These are phyloP conservation scores for Metschnikowia lachancei DNA, from an alignment of 805 yeast genomes.

Conservation along the genomic window DNA sequence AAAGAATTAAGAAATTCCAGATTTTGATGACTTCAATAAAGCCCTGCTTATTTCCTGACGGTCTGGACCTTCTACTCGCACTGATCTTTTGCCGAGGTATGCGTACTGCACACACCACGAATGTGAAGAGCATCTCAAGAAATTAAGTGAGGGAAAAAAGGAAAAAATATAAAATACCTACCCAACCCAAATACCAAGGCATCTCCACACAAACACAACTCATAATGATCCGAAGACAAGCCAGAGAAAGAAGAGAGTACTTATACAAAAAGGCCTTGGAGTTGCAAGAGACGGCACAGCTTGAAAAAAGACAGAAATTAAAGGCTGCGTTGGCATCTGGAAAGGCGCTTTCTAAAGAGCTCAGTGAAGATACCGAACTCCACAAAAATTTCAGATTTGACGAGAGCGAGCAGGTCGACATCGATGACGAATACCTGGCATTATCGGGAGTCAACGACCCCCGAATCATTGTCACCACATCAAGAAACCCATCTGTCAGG, in stretches of 20 bases:
- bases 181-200: too few species aligned
- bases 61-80: too few species aligned
- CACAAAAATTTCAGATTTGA: slow-evolving; percentile 85
- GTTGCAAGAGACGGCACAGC: slow-evolving; percentile 81
- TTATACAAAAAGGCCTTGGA: slow-evolving; percentile 85
- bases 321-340: slow-evolving; percentile 90
- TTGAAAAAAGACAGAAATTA: slow-evolving; percentile 81
- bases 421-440: slow-evolving; percentile 91
- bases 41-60: too few species aligned
- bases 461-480: slow-evolving; percentile 85
- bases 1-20: too few species aligned
- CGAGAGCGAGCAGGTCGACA: slow-evolving; percentile 63
- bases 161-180: not conserved
- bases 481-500: slow-evolving; percentile 84
- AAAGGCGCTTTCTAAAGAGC: slow-evolving; percentile 81
- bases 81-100: not conserved
- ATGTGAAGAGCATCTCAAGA: slow-evolving; percentile 7
- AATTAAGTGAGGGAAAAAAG: slow-evolving; percentile 1
- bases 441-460: slow-evolving; percentile 89
- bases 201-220: not conserved
- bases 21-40: too few species aligned
- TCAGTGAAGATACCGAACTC: slow-evolving; percentile 80
- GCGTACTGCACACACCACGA: slow-evolving; percentile 1
- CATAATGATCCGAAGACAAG: slow-evolving; percentile 80
- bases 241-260: slow-evolving; percentile 94